Percentiles rank a stretch among this genome's conserved stretches.
Evolutionary conservation across 1,284 basidiomycete species (phyloP).

Genomic region (Gymnopus androsaceus): DNA sequence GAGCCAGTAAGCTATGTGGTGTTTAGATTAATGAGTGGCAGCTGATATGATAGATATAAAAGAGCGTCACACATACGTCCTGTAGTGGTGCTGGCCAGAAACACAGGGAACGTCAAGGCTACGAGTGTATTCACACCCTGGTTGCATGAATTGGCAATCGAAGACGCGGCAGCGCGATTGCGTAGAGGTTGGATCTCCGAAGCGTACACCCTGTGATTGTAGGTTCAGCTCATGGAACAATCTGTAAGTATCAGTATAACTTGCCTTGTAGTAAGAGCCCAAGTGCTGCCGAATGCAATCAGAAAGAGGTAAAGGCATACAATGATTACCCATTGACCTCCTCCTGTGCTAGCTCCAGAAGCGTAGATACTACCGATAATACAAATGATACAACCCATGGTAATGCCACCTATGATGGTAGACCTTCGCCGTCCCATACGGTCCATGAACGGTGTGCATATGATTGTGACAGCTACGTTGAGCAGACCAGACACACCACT

Average conservation of each 20-base stretch:
- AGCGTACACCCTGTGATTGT: conserved; percentile 28
- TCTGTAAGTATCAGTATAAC: neutral
- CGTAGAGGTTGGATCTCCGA: conserved; percentile 46
- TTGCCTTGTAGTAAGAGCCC: conserved; percentile 34
- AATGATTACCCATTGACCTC: conserved; percentile 46
- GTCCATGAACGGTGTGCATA: conserved; percentile 1
- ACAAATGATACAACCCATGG: conserved; percentile 40
- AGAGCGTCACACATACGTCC: conserved; percentile 13
- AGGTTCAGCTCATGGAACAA: neutral
- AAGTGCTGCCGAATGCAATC: conserved; percentile 40
- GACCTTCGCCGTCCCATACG: conserved; percentile 41
- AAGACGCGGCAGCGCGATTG: conserved; percentile 38
- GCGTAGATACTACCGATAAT: conserved; percentile 48
- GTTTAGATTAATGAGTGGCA: conserved; percentile 44
- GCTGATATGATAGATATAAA: conserved; percentile 49
- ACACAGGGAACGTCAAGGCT: conserved; percentile 22
- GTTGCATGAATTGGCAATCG: conserved; percentile 40
- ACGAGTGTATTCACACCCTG: conserved; percentile 26
- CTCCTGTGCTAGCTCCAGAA: conserved; percentile 30
- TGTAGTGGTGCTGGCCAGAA: conserved; percentile 17
- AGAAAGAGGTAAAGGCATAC: conserved; percentile 50
- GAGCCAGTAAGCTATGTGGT: conserved; percentile 52
- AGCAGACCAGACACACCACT: conserved; percentile 54
- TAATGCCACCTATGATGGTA: conserved; percentile 45
- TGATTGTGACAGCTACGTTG: conserved; percentile 41